Base-by-base conservation (phyloP, 2,329 filamentous ascomycete genomes). In the Teratosphaeriaceae sp. region DNA sequence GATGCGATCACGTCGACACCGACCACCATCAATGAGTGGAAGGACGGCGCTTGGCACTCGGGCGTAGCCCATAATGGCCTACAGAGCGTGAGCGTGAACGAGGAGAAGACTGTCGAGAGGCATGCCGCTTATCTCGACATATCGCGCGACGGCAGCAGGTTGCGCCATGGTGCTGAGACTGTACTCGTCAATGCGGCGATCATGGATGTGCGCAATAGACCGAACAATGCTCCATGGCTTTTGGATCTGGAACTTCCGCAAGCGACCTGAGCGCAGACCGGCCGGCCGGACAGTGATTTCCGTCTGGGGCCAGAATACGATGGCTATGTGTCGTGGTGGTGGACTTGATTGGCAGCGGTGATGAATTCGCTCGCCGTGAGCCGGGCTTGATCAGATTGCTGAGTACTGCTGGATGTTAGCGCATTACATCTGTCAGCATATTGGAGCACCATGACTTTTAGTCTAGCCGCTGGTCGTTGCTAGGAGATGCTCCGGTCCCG, bases 131-230 rank as follows among this genome's bases (percentile, higher is more conserved):
- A 63, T 27, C 56, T 64, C 31, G 50, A 57, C 42, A 39, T 54
- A 1, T 48, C 49, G 2, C 49, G 43, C 6, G 38, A 40, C 0
- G 48, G 54, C 29, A 27, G 52, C 13, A 43, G 40, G n/a, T 47
- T 77, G 43, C 51, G 53, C 36, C 61, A 64, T 40, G 75, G 75
- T 0, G 58, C 68, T 43, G 72, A 79, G 57, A 79, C 75, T 2
- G 45, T 78, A 29, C 73, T 79, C 60, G 66, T 79, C 9, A 80
- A 80, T 61, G 75, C 75, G 2, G 73, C 74, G 51, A 72, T 80
- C 38, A 73, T 78, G 64, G 68, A 69, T 27, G 55, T 73, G 11
- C 47, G 49, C 11, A 77, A 78, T 58, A 54, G 59, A 24, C 68
- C 75, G 5, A 49, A 58, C 22, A 73, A 80, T 58, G 71, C 68